A percentile compares a stretch with the other conserved stretches of the same genome.
phyloP scores from a whole-genome alignment of 1,139 yeast species.

The Sugiyamaella castrensis region DNA sequence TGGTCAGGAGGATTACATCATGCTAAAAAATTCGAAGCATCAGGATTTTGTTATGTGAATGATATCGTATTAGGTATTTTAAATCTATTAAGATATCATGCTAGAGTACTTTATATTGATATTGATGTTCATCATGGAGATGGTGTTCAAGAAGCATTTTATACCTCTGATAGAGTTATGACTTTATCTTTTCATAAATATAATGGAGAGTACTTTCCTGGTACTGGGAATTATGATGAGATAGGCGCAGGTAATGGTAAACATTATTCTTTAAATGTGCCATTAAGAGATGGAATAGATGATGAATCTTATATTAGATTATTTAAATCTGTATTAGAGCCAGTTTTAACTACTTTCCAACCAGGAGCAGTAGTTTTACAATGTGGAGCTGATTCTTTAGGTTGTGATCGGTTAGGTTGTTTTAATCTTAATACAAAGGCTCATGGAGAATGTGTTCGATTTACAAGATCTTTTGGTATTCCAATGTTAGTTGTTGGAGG shows the following conservation, averaged over 20 bases:
- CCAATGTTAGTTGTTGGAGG: constrained; percentile 95
- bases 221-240: constrained; percentile 81
- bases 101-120: constrained; percentile 89
- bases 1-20: constrained; percentile 98
- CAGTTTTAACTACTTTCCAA: constrained; percentile 73
- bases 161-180: constrained; percentile 93
- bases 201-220: constrained; percentile 95
- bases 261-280: constrained; percentile 87
- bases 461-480: constrained; percentile 77
- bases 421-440: constrained; percentile 88
- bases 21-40: constrained; percentile 90
- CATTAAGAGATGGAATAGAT: constrained; percentile 91
- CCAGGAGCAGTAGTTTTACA: constrained; percentile 94
- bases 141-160: constrained; percentile 97
- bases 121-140: constrained; percentile 98
- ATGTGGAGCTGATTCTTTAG: constrained; percentile 96
- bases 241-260: constrained; percentile 84
- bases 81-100: constrained; percentile 77
- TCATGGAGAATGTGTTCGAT: constrained; percentile 92
- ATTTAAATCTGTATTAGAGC: constrained; percentile 83
- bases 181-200: constrained; percentile 93
- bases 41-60: constrained; percentile 93
- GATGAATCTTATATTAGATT: constrained; percentile 80
- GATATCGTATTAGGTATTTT: constrained; percentile 89
- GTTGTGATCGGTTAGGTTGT: constrained; percentile 91